Base-by-base conservation (phyloP, 306 rosid species). In the Fagus sylvatica region DNA sequence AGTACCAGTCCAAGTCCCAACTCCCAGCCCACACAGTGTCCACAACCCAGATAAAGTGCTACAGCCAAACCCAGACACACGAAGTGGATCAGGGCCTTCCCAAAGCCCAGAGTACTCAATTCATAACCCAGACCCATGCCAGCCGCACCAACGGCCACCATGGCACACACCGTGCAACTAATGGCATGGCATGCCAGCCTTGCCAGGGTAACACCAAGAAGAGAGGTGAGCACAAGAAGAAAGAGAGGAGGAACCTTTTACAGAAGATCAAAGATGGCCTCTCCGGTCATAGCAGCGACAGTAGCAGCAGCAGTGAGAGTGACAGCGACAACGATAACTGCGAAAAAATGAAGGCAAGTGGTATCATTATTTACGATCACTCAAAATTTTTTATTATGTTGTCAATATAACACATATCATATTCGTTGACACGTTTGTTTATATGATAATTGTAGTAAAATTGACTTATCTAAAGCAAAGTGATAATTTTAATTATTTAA, bases 251-350 rank as follows among this genome's bases (percentile, higher is more conserved):
- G 51, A 42, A 42, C 49, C 69, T 59, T 2, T 37, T 70, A 22
- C 76, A 70, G 71, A 78, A 78, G 76, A 71, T 78, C 59, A 78
- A 70, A 43, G 76, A 71, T 36, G 72, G 72, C 3, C 16, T 60
- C 64, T 70, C 76, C 9, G 71, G 76, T 34, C 42, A 78, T 59
- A 37, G 71, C 60, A 70, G 70, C 61, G 8, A 57, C 40, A 69
- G 75, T 2, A 39, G 34, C 13, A 57, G 75, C 60, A 68, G 75
- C 77, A 57, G 79, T 65, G 82, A 82, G 32, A 39, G 77, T 39
- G 82, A 82, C 11, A 4, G 46, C 6, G 68, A 73, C 54, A 67
- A 49, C 17, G 6, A 34, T 34, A 33, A 46, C 36, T 1, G 40
- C 40, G 66, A 64, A 53, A 65, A 51, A 7, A n/a, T 43, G 61